Evolutionary conservation across 2,329 filamentous ascomycete species (phyloP), one percentile per base, ranked within the genome.

Genomic region (Metarhizium brunneum): DNA sequence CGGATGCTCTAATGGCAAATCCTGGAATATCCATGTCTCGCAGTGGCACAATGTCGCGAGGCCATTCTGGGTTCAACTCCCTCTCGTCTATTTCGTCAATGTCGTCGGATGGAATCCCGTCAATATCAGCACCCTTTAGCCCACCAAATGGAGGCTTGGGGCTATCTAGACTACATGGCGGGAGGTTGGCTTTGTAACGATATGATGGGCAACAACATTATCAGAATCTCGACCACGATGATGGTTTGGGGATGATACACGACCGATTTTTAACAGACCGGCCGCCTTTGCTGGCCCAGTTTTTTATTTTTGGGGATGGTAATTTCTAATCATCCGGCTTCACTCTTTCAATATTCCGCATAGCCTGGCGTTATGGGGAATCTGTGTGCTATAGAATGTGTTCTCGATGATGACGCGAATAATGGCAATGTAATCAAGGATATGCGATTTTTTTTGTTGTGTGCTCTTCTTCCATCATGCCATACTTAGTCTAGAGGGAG

Each of bases 11-110:
- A 49, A 79, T 83, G 58, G 77, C 77, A 4, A 79, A 78, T 64
- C 78, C 78, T n/a, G 80, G 80, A 16, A 71, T 82, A 36, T 78
- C 76, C n/a, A 77, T 83, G 74, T 76, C 76, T 25, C 76, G 80
- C n/a, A 70, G 68, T n/a, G 75, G 74, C 20, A 74, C 71, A 11
- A 73, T 77, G 68, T 69, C 69, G n/a, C 69, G 70, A 54, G 72
- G 71, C 4, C 71, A 73, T 50, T 68, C 69, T 36, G 70, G 69
- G 38, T 68, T 71, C 56, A 71, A 66, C 58, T 73, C 70, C 13
- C 54, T 73, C 25, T 73, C 71, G 16, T 75, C 72, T 16, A 66
- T 75, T 49, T 72, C 71, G 25, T 74, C 71, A 47, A 68, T 73
- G 60, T 72, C 71, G 8, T 73, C 72, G 5, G 71, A 74, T 50